Evolutionary conservation across 2,329 filamentous ascomycete species (phyloP).

Genomic region (Corynespora cassiicola): DNA sequence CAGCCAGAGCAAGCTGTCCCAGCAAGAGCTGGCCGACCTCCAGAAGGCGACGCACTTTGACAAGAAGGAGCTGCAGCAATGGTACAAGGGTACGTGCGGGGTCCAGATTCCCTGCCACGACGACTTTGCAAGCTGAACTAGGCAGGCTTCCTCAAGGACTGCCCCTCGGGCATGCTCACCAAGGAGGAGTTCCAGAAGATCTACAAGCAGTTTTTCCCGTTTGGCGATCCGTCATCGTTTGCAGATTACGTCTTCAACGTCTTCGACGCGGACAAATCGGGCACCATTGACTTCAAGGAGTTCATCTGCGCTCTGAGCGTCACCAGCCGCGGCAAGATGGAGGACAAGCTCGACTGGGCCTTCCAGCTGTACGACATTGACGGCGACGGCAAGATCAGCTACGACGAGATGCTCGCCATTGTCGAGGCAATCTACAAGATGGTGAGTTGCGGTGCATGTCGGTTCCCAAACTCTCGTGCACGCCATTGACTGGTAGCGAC

Average conservation of each 20-base stretch:
- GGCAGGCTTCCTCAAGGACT: conserved; percentile 95
- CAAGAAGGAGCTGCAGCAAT: conserved; percentile 99
- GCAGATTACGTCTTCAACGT: conserved; percentile 99
- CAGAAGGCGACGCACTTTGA: conserved; percentile 98
- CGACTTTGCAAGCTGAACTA: no score
- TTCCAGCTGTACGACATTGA: conserved; percentile 99
- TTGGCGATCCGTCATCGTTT: conserved; percentile 95
- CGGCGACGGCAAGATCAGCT: conserved; percentile 97
- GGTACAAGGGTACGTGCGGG: conserved; percentile 89
- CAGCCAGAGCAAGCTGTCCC: conserved; percentile 98
- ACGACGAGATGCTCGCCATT: conserved; percentile 98
- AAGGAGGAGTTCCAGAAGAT: conserved; percentile 99
- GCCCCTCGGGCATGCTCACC: conserved; percentile 92
- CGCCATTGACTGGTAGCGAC: conserved; percentile 21
- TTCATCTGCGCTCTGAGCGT: conserved; percentile 98
- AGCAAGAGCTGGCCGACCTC: conserved; percentile 92
- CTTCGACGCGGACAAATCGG: conserved; percentile 96
- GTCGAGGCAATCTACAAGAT: conserved; percentile 99
- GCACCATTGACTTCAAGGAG: conserved; percentile 98
- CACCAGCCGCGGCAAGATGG: conserved; percentile 97
- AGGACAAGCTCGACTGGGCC: conserved; percentile 99
- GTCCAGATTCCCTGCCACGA: no score
- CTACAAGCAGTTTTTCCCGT: conserved; percentile 99
- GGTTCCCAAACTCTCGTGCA: no score
- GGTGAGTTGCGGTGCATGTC: conserved; percentile 71